Percentiles rank a stretch among this genome's conserved stretches.
phyloP scores from a whole-genome alignment of 2,329 filamentous ascomycete genomes.

The Aspergillus cejpii region DNA sequence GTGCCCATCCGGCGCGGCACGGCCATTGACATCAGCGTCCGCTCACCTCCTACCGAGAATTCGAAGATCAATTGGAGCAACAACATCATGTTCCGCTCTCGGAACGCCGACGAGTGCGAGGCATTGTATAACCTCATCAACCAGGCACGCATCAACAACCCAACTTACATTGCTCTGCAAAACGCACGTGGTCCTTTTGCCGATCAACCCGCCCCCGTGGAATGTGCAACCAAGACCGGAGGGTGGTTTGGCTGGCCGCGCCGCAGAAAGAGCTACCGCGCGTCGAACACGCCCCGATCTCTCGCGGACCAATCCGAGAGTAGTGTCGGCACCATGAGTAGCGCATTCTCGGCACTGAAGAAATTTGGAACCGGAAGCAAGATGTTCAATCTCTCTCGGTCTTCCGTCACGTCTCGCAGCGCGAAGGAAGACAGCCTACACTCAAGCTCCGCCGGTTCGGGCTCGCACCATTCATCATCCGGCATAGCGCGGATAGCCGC shows the following conservation, averaged over 20 bases:
- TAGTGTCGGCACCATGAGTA: slow-evolving; percentile 68
- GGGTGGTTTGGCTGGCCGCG: slow-evolving; percentile 48
- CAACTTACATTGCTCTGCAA: slow-evolving; percentile 75
- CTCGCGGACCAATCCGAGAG: slow-evolving; percentile 62
- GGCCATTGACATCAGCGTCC: slow-evolving; percentile 86
- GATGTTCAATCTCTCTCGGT: slow-evolving; percentile 75
- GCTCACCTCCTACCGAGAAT: slow-evolving; percentile 70
- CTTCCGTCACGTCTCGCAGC: slow-evolving; percentile 58
- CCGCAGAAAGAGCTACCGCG: slow-evolving; percentile 50
- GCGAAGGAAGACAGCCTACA: slow-evolving; percentile 51
- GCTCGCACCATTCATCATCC: slow-evolving; percentile 47
- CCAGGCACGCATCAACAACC: slow-evolving; percentile 81
- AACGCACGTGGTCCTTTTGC: slow-evolving; percentile 57
- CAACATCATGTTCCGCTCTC: slow-evolving; percentile 86
- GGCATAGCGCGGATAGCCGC: slow-evolving; percentile 48
- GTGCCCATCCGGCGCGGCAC: slow-evolving; percentile 88
- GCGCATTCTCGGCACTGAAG: slow-evolving; percentile 70
- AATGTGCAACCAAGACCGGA: slow-evolving; percentile 38
- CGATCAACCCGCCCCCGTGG: slow-evolving; percentile 50
- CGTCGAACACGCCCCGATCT: slow-evolving; percentile 50
- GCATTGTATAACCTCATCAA: slow-evolving; percentile 81
- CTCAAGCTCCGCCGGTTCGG: slow-evolving; percentile 47
- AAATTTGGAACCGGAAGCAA: slow-evolving; percentile 66
- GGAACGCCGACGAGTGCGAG: slow-evolving; percentile 69
- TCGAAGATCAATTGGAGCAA: slow-evolving; percentile 63